These are phyloP conservation scores for Fusarium nisikadoi DNA, from an alignment of 2,329 filamentous ascomycete species.

Conservation along the genomic window DNA sequence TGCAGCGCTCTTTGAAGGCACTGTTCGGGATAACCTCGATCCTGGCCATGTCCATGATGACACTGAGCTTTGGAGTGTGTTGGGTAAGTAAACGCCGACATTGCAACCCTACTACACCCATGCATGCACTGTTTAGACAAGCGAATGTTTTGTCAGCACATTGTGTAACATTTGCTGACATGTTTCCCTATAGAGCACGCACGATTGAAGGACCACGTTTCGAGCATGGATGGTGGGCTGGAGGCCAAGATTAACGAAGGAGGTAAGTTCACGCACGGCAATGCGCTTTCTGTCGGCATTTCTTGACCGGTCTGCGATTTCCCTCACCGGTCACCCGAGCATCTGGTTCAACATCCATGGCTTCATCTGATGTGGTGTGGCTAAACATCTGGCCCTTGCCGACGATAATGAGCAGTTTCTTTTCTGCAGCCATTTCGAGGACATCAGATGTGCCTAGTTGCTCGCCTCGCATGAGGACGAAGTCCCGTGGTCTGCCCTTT, in stretches of 20 bases:
- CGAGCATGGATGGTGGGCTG: slow-evolving; percentile 86
- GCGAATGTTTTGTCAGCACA: slow-evolving; percentile 24
- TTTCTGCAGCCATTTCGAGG: slow-evolving; percentile 26
- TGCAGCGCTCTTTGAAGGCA: slow-evolving; percentile 93
- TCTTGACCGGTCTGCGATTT: slow-evolving; percentile 26
- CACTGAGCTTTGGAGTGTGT: slow-evolving; percentile 94
- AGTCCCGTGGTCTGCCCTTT: slow-evolving; percentile 46
- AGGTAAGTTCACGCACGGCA: slow-evolving; percentile 67
- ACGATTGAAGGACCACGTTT: slow-evolving; percentile 88
- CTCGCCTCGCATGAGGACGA: slow-evolving; percentile 48
- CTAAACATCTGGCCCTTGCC: slow-evolving; percentile 20
- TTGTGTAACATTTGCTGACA: slow-evolving; percentile 39
- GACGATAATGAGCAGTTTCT: slow-evolving; percentile 21
- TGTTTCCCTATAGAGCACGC: slow-evolving; percentile 76
- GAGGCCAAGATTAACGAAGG: slow-evolving; percentile 94
- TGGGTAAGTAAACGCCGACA: slow-evolving; percentile 69
- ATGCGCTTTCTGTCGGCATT: slow-evolving; percentile 42
- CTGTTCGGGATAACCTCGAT: slow-evolving; percentile 93
- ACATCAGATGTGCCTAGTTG: slow-evolving; percentile 47
- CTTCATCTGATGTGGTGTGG: slow-evolving; percentile 21
- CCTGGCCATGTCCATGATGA: slow-evolving; percentile 96
- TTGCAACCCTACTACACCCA: slow-evolving; percentile 26
- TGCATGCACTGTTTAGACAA: background rate
- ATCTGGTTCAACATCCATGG: slow-evolving; percentile 30
- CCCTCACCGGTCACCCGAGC: slow-evolving; percentile 28